Evolutionary conservation across 23 red algal species (phyloP), one percentile per base, ranked within the genome.

Genomic region (Pyropia yezoensis): DNA sequence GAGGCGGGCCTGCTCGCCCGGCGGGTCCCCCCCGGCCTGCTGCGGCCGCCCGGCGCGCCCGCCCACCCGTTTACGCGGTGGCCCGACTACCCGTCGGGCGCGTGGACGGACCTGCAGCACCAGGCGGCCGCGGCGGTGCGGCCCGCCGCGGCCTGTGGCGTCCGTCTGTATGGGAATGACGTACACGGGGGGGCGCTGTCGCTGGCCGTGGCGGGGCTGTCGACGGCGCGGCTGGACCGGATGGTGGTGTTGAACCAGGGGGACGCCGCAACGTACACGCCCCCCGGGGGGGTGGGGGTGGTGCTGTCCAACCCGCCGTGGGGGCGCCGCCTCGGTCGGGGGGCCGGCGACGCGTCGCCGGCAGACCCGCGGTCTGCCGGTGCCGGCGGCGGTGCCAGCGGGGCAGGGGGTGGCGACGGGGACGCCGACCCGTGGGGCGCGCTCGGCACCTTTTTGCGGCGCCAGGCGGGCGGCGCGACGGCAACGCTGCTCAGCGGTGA

Each of bases 401-500:
- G 39, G n/a, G n/a, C n/a, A n/a, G n/a, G n/a, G 4, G 17, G 1
- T 7, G 61, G 33, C 20, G 54, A 21, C 34, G 70, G 54, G 45
- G 77, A 73, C 3, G 63, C 15, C 11, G 77, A 32, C 24, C 22
- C 64, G 27, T 84, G 79, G 79, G 20, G 24, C 11, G 5, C 20
- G 11, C 69, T 84, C 14, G 79, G 79, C 25, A 54, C 6, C 7
- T 84, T 84, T 66, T 14, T 84, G 30, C 69, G 71, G 14, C 19
- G 60, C 27, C 25, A 52, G 21, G 79, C 69, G n/a, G 22, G 23
- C 4, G 69, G 51, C 7, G 29, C n/a, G 24, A 66, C 19, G 14
- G 79, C 79, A 11, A 52, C 57, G 13, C n/a, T 84, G 7, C 47
- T 84, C 24, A 65, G 70, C 25, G 79, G 79, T 12, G 65, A 62